Evolutionary conservation across 441 rosid species (phyloP).

Genomic region (Euphorbia celastroides): DNA sequence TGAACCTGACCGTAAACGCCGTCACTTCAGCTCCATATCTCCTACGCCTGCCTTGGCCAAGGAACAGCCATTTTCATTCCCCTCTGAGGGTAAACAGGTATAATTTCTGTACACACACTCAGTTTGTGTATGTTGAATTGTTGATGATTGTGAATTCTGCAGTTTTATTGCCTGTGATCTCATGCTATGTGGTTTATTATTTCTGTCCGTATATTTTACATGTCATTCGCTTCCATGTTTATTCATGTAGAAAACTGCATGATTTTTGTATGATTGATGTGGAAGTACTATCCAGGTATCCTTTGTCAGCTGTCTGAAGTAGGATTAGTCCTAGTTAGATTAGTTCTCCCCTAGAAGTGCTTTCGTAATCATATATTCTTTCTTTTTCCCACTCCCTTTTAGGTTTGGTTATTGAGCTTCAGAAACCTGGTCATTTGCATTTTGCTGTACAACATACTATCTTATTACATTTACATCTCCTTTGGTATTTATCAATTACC

Average conservation of each 20-base stretch:
- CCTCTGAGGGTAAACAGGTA: slow-evolving; percentile 87
- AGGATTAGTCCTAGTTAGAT: background rate
- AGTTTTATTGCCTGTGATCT: background rate
- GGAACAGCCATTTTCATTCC: slow-evolving; percentile 59
- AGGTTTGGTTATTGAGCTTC: background rate
- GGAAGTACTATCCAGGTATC: background rate
- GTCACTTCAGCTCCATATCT: slow-evolving; percentile 72
- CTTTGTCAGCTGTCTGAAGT: background rate
- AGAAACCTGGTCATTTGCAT: background rate
- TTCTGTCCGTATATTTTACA: background rate
- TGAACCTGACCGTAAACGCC: slow-evolving; percentile 89
- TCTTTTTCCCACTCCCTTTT: background rate
- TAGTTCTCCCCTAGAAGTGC: background rate
- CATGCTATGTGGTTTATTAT: background rate
- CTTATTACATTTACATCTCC: background rate
- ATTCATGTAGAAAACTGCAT: background rate
- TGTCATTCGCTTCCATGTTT: background rate
- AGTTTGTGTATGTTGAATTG: background rate
- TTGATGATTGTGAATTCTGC: background rate
- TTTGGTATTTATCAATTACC: background rate
- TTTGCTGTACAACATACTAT: background rate
- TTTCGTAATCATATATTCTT: background rate
- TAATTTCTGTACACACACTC: background rate
- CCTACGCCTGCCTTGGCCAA: slow-evolving; percentile 68
- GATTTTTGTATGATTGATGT: background rate